A percentile compares a stretch with the other conserved stretches of the same genome.
Evolutionary conservation across 805 yeast genomes (phyloP).

Genomic region (Myxozyma udenii): DNA sequence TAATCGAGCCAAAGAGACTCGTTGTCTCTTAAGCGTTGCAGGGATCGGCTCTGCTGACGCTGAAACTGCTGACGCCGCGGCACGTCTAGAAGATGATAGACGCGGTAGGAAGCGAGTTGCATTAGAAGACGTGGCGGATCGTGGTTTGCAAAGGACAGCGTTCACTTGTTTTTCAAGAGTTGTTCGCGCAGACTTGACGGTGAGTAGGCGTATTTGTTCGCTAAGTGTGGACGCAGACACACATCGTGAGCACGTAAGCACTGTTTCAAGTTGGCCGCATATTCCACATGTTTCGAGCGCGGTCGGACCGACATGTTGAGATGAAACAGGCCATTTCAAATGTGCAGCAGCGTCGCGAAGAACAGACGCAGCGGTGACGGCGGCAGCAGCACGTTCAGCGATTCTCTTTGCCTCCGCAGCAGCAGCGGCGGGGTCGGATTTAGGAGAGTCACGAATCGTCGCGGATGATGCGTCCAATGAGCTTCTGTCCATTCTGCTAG

Average conservation of each 20-base stretch:
- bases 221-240: constrained; percentile 4
- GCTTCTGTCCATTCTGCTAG: no score
- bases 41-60: neutral
- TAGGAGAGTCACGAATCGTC: no score
- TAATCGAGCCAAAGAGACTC: neutral
- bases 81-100: neutral
- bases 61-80: neutral
- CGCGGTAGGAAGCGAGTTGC: neutral
- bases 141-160: neutral
- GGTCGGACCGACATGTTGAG: no score
- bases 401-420: no score
- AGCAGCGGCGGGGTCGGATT: no score
- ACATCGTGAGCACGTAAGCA: constrained; percentile 22
- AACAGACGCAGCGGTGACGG: no score
- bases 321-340: no score
- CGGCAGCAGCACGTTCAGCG: no score
- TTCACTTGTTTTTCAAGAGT: no score
- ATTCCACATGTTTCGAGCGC: constrained; percentile 7
- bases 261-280: constrained; percentile 15
- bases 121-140: neutral
- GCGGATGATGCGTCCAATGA: no score
- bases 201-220: neutral
- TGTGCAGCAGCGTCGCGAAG: no score
- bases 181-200: neutral
- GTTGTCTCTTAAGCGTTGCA: neutral